Conservation (phyloP, 1,139 yeast genomes). For the Kodamaea sp. region DNA sequence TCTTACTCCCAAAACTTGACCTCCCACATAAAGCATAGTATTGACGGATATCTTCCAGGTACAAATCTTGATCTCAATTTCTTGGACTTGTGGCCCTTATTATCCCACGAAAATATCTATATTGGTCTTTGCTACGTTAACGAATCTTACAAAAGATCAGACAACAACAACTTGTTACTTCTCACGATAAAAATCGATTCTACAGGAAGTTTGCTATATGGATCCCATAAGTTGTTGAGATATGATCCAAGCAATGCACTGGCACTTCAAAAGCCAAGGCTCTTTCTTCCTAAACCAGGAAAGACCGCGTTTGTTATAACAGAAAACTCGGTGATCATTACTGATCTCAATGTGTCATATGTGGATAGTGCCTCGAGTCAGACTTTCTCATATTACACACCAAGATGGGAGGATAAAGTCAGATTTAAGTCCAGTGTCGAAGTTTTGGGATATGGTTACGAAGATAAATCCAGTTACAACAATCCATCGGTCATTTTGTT, state of each 20-base stretch:
- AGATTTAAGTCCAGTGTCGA: constrained; percentile 53
- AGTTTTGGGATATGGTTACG: constrained; percentile 64
- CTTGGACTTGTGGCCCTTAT: constrained; percentile 55
- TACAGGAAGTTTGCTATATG: constrained; percentile 56
- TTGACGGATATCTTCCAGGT: constrained; percentile 45
- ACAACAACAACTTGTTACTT: constrained; percentile 35
- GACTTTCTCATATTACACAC: constrained; percentile 45
- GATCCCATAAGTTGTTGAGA: constrained; percentile 53
- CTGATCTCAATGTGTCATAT: constrained; percentile 56
- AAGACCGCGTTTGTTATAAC: constrained; percentile 65
- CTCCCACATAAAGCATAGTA: constrained; percentile 32
- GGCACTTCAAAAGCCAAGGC: constrained; percentile 38
- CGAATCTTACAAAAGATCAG: constrained; percentile 21
- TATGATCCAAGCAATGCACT: constrained; percentile 31
- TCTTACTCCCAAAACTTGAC: constrained; percentile 32
- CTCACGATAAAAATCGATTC: constrained; percentile 57
- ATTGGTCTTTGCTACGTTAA: constrained; percentile 46
- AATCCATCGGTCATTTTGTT: constrained; percentile 51
- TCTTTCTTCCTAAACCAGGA: constrained; percentile 62
- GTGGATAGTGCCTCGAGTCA: constrained; percentile 23
- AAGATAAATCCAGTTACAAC: constrained; percentile 29
- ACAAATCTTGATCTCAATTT: constrained; percentile 36
- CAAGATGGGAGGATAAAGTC: constrained; percentile 80
- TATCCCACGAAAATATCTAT: constrained; percentile 38
- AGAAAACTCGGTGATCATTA: constrained; percentile 61